These are phyloP conservation scores for Chrysoporthe deuterocubensis DNA, from an alignment of 2,329 filamentous ascomycete species.

Conservation along the genomic window DNA sequence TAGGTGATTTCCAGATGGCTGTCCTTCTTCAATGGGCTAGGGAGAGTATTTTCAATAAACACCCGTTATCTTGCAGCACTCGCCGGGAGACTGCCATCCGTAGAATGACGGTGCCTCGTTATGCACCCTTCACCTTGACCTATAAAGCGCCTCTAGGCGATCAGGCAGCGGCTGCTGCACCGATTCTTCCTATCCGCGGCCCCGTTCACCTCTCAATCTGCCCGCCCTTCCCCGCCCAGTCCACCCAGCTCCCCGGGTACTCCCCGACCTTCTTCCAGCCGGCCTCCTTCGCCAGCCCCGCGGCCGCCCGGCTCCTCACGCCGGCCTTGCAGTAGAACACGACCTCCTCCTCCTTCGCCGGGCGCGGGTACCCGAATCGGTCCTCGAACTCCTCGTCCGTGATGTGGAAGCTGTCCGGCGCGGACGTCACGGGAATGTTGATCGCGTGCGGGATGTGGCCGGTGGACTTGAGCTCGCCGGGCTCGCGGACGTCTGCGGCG, in stretches of 20 bases:
- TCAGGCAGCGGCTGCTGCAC: not conserved
- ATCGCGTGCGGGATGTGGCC: constrained; percentile 80
- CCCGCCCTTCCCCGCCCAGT: constrained; percentile 80
- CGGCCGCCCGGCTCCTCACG: constrained; percentile 78
- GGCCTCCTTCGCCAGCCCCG: constrained; percentile 73
- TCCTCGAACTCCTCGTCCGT: constrained; percentile 79
- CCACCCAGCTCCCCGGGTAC: constrained; percentile 77
- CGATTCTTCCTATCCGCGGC: not conserved
- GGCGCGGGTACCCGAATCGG: constrained; percentile 77
- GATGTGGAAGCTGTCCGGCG: constrained; percentile 81
- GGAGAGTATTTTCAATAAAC: constrained; percentile 7
- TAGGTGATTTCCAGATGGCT: constrained; percentile 13
- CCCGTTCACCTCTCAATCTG: constrained; percentile 52
- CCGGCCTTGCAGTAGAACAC: constrained; percentile 95
- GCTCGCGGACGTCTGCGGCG: constrained; percentile 70
- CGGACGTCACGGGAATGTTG: constrained; percentile 79
- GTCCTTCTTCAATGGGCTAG: constrained; percentile 4
- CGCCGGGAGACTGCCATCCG: not conserved
- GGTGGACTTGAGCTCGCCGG: constrained; percentile 63
- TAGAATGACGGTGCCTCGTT: not conserved
- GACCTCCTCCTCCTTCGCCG: constrained; percentile 57
- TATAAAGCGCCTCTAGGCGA: not conserved
- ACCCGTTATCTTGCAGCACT: constrained; percentile 1
- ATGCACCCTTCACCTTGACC: not conserved
- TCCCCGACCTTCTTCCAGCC: constrained; percentile 76